phyloP scores from a whole-genome alignment of 805 yeast species.

The Metschnikowia arizonensis region DNA sequence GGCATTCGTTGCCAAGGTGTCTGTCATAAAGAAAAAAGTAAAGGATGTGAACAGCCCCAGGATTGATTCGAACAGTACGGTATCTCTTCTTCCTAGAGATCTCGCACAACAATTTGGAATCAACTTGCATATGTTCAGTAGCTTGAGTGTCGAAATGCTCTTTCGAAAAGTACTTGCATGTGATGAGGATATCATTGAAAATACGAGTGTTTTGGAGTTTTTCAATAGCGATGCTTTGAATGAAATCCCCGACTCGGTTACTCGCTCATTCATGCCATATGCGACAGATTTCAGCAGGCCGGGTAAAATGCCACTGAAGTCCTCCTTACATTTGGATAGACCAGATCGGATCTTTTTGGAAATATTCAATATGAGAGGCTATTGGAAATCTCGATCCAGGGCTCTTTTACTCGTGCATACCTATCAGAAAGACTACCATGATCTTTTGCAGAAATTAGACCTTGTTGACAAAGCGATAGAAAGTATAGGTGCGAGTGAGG shows the following conservation, averaged over 20 bases:
- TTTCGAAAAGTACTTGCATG: conserved; percentile 54
- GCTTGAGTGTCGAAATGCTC: conserved; percentile 50
- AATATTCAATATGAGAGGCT: conserved; percentile 61
- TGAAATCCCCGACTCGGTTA: conserved; percentile 53
- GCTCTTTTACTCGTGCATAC: conserved; percentile 52
- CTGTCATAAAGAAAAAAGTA: conserved; percentile 37
- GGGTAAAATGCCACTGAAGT: conserved; percentile 9
- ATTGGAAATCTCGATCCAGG: conserved; percentile 71
- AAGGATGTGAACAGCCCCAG: conserved; percentile 41
- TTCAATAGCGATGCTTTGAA: conserved; percentile 62
- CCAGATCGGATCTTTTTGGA: conserved; percentile 69
- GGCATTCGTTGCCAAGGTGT: conserved; percentile 80
- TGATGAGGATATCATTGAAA: conserved; percentile 50
- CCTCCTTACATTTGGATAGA: conserved; percentile 48
- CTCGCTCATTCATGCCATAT: conserved; percentile 60
- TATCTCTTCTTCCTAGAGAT: conserved; percentile 70
- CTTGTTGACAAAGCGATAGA: conserved; percentile 70
- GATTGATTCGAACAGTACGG: neutral
- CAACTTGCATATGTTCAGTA: conserved; percentile 62
- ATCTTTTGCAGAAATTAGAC: conserved; percentile 52
- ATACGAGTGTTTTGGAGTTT: conserved; percentile 61
- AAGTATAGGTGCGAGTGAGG: conserved; percentile 59
- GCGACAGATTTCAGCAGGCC: conserved; percentile 42
- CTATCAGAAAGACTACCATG: conserved; percentile 64
- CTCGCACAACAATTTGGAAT: conserved; percentile 77